Percentiles rank a stretch among this genome's conserved stretches.
These are phyloP conservation scores for Dalbergia cochinchinensis DNA, from an alignment of 306 rosid species.

Conservation along the genomic window DNA sequence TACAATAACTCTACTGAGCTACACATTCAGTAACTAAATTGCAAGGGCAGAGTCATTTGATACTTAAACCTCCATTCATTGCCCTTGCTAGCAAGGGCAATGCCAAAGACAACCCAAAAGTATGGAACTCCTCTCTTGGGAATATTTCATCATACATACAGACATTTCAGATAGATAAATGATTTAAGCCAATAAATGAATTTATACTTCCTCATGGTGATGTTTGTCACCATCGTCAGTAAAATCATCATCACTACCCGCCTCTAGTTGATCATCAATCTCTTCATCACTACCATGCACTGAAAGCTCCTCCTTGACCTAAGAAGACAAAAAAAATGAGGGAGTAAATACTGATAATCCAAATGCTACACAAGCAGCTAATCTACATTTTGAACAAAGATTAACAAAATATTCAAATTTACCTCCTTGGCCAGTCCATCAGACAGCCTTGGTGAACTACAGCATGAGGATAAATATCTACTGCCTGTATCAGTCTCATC, in stretches of 20 bases:
- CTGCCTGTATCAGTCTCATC: conserved; percentile 77
- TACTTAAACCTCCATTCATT: not conserved
- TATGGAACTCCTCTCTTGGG: not conserved
- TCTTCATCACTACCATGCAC: conserved; percentile 90
- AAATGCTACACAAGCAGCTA: not conserved
- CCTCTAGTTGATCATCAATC: conserved; percentile 69
- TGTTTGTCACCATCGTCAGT: conserved; percentile 64
- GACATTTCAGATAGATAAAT: not conserved
- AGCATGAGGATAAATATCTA: conserved; percentile 73
- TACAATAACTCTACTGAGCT: not conserved
- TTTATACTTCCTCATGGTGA: conserved; percentile 69
- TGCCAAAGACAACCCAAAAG: conserved; percentile 1
- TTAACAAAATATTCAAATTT: conserved; percentile 4
- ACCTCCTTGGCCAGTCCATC: conserved; percentile 86
- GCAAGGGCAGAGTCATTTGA: conserved; percentile 1
- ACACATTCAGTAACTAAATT: not conserved
- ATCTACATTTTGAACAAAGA: conserved; percentile 4
- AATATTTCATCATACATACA: not conserved
- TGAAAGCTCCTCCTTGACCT: conserved; percentile 77
- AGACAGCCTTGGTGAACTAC: conserved; percentile 78
- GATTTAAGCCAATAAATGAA: not conserved
- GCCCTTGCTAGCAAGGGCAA: conserved; percentile 15
- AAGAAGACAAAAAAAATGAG: not conserved
- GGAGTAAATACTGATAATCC: not conserved
- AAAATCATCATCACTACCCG: conserved; percentile 76